phyloP scores from a whole-genome alignment of 331 rosid species.

The Pyrus hybrid region DNA sequence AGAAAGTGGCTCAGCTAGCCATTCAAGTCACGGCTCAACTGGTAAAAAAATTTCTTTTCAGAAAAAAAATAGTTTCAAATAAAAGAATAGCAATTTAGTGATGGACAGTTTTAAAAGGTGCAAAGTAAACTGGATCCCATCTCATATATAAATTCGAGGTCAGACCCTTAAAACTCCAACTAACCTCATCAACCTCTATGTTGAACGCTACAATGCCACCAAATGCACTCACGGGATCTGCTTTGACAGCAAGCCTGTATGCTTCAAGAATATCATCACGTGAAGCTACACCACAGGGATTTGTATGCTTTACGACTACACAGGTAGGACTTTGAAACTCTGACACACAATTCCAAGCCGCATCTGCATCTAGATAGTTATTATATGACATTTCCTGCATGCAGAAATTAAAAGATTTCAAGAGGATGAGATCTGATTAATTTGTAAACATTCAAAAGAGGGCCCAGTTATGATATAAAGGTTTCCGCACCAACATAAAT shows the following conservation, averaged over 20 bases:
- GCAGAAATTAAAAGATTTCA: slow-evolving; percentile 3
- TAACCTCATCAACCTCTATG: slow-evolving; percentile 80
- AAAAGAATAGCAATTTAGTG: not conserved
- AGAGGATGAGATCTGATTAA: not conserved
- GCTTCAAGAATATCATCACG: slow-evolving; percentile 88
- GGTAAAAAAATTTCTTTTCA: not conserved
- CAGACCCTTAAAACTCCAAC: not conserved
- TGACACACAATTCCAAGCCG: slow-evolving; percentile 96
- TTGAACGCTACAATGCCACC: slow-evolving; percentile 98
- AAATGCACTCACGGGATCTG: slow-evolving; percentile 95
- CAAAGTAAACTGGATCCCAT: not conserved
- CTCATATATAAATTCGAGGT: not conserved
- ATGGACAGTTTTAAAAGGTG: not conserved
- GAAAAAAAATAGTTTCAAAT: not conserved
- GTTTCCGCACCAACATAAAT: not conserved
- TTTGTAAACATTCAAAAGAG: not conserved
- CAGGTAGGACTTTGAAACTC: slow-evolving; percentile 80
- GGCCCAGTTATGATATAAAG: not conserved
- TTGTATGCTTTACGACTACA: slow-evolving; percentile 91
- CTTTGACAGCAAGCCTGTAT: slow-evolving; percentile 83
- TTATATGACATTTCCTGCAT: slow-evolving; percentile 93
- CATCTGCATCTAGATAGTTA: slow-evolving; percentile 95
- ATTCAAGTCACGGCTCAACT: not conserved
- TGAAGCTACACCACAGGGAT: slow-evolving; percentile 98
- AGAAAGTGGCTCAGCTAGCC: not conserved